phyloP scores from a whole-genome alignment of 2,329 filamentous ascomycete species.

The Lecanosticta acicola region DNA sequence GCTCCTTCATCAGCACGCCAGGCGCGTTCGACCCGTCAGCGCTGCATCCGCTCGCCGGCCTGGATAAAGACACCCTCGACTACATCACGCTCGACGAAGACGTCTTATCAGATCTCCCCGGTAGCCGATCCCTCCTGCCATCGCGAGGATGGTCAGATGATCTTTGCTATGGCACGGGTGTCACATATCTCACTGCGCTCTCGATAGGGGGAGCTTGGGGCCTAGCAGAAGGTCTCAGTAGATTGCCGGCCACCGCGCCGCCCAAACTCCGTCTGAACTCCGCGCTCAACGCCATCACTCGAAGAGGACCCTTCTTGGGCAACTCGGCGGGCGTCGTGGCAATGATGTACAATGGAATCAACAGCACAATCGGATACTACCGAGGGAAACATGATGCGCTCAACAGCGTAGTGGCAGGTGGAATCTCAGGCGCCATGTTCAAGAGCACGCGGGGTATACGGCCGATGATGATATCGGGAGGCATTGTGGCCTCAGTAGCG shows the following conservation, averaged over 20 bases:
- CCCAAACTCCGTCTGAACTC: constrained; percentile 92
- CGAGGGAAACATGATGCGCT: constrained; percentile 82
- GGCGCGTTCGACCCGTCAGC: constrained; percentile 78
- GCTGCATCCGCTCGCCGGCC: constrained; percentile 86
- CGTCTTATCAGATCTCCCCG: constrained; percentile 76
- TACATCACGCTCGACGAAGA: constrained; percentile 94
- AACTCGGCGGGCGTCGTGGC: constrained; percentile 95
- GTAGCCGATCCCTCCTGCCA: constrained; percentile 79
- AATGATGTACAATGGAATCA: constrained; percentile 91
- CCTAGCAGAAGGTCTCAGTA: constrained; percentile 78
- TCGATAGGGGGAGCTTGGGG: constrained; percentile 87
- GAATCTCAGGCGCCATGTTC: constrained; percentile 86
- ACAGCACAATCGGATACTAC: constrained; percentile 72
- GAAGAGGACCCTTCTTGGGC: constrained; percentile 87
- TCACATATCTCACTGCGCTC: constrained; percentile 86
- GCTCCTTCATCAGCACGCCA: constrained; percentile 74
- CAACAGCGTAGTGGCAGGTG: constrained; percentile 83
- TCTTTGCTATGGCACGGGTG: constrained; percentile 92
- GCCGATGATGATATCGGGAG: constrained; percentile 92
- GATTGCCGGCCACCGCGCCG: constrained; percentile 62
- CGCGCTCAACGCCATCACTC: constrained; percentile 87
- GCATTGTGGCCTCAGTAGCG: constrained; percentile 79
- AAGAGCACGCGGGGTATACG: constrained; percentile 87
- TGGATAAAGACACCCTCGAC: constrained; percentile 89
- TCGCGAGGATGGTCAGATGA: constrained; percentile 97